phyloP scores from a whole-genome alignment of 2,329 filamentous ascomycete species.

The Venturia aucupariae region DNA sequence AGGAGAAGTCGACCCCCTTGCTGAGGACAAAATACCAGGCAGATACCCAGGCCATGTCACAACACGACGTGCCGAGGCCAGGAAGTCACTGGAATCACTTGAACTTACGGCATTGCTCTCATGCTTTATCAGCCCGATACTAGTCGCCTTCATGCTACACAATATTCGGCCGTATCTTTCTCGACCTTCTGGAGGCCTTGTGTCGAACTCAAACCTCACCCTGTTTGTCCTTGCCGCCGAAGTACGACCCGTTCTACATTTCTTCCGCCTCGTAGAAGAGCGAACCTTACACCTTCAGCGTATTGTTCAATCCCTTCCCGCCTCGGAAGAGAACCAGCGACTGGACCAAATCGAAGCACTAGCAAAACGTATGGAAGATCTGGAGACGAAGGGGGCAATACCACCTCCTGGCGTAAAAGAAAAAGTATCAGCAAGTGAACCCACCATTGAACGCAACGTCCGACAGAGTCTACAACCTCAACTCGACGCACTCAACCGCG shows the following conservation, averaged over 20 bases:
- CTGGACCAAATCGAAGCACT: slow-evolving; percentile 38
- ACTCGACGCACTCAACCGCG: slow-evolving; percentile 78
- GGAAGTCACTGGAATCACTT: slow-evolving; percentile 6
- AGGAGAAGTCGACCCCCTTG: background rate
- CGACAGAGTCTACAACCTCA: slow-evolving; percentile 65
- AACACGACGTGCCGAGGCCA: slow-evolving; percentile 2
- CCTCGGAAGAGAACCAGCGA: slow-evolving; percentile 18
- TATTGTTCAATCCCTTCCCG: slow-evolving; percentile 49
- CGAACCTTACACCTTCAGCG: slow-evolving; percentile 76
- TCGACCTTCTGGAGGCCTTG: slow-evolving; percentile 71
- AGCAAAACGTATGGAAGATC: slow-evolving; percentile 54
- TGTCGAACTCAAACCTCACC: slow-evolving; percentile 87
- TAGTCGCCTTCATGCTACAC: slow-evolving; percentile 79
- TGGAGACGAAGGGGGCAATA: slow-evolving; percentile 46
- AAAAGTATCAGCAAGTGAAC: slow-evolving; percentile 19
- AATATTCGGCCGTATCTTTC: slow-evolving; percentile 71
- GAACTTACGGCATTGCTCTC: slow-evolving; percentile 53
- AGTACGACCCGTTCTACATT: slow-evolving; percentile 69
- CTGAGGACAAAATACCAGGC: slow-evolving; percentile 14
- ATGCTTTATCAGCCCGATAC: slow-evolving; percentile 69
- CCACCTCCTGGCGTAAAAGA: slow-evolving; percentile 17
- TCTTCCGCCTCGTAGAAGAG: slow-evolving; percentile 69
- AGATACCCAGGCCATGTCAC: background rate
- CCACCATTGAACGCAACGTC: slow-evolving; percentile 42
- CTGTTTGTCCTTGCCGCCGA: slow-evolving; percentile 86